phyloP scores from a whole-genome alignment of 768 basidiomycete species.

The Russula earlei region DNA sequence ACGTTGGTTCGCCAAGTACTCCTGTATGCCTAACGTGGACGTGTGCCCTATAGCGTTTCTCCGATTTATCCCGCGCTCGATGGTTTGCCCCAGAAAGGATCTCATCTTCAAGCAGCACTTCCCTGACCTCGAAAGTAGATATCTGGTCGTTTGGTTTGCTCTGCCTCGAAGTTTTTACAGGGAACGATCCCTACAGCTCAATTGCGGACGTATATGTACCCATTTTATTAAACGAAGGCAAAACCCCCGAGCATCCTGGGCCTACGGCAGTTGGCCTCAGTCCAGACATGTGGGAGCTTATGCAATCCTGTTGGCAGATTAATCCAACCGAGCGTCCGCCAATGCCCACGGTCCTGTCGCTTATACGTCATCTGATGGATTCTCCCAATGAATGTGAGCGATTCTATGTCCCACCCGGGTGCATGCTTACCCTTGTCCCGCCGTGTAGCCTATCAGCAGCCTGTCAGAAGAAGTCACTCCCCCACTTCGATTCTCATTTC shows the following conservation, averaged over 20 bases:
- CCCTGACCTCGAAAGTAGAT: slow-evolving; percentile 2
- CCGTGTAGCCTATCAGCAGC: neutral
- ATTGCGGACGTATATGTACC: neutral
- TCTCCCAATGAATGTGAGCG: neutral
- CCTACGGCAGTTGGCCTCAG: neutral
- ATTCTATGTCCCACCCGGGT: neutral
- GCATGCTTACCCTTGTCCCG: neutral
- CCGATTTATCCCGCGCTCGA: slow-evolving; percentile 18
- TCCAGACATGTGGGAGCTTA: slow-evolving; percentile 11
- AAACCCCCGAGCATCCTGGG: neutral
- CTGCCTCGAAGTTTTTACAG: slow-evolving; percentile 10
- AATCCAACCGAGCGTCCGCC: neutral
- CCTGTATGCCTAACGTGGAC: neutral
- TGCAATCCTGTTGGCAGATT: slow-evolving; percentile 9
- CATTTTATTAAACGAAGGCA: neutral
- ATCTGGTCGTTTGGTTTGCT: slow-evolving; percentile 15
- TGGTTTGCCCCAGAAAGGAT: slow-evolving; percentile 14
- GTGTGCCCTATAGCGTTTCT: slow-evolving; percentile 20
- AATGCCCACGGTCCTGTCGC: neutral
- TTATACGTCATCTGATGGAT: neutral
- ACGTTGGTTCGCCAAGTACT: neutral
- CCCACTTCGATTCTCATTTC: neutral
- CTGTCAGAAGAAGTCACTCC: neutral
- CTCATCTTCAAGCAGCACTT: neutral
- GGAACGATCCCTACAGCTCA: slow-evolving; percentile 4